Conservation (phyloP, 2,329 filamentous ascomycete genomes). For the Claviceps sorghi region DNA sequence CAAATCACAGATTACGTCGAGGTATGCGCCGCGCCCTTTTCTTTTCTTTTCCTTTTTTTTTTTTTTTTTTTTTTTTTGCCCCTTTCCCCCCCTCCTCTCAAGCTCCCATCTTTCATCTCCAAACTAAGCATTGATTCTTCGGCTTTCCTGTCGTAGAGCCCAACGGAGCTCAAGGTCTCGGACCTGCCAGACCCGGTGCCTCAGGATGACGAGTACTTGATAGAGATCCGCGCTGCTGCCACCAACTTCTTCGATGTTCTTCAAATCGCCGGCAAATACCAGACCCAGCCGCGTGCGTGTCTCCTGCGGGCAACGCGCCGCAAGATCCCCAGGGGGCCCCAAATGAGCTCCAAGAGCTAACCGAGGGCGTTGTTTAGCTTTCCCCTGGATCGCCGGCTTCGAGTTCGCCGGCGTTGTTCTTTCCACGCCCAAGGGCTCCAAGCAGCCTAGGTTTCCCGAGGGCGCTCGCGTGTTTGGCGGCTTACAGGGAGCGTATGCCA, state of each 20-base stretch:
- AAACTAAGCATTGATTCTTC: neutral
- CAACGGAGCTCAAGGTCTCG: slow-evolving; percentile 62
- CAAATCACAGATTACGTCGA: slow-evolving; percentile 6
- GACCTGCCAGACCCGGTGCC: slow-evolving; percentile 63
- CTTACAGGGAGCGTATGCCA: slow-evolving; percentile 73
- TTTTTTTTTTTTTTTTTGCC: no score
- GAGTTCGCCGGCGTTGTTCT: slow-evolving; percentile 76
- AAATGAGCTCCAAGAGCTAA: neutral
- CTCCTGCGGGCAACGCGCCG: neutral
- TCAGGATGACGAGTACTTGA: slow-evolving; percentile 61
- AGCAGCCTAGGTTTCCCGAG: slow-evolving; percentile 49
- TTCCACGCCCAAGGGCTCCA: slow-evolving; percentile 40
- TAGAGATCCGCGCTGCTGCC: slow-evolving; percentile 72
- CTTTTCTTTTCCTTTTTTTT: no score
- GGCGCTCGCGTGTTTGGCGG: slow-evolving; percentile 81
- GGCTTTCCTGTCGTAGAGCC: slow-evolving; percentile 41
- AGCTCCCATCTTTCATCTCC: neutral
- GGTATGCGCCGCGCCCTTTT: neutral
- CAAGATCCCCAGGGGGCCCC: neutral
- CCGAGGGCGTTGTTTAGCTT: slow-evolving; percentile 26
- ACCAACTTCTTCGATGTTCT: slow-evolving; percentile 97
- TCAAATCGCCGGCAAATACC: slow-evolving; percentile 91
- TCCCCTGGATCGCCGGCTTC: slow-evolving; percentile 75
- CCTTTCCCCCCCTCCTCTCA: no score
- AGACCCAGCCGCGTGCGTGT: slow-evolving; percentile 58